phyloP scores from a whole-genome alignment of 352 stramenopile species.

The Hyphochytrium catenoides region DNA sequence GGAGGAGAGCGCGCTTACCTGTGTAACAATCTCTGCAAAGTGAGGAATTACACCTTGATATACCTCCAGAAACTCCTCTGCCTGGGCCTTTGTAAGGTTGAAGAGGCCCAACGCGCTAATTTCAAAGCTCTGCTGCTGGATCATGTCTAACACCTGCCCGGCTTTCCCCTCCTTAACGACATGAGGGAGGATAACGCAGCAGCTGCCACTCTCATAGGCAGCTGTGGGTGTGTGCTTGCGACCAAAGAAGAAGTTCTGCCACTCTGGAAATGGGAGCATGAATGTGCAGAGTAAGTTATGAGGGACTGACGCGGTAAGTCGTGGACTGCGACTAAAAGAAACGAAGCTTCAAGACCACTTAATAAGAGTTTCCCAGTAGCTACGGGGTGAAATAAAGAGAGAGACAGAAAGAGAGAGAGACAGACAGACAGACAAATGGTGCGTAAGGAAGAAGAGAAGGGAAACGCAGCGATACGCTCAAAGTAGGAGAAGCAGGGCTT shows the following conservation, averaged over 20 bases:
- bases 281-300: background rate
- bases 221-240: slow-evolving; percentile 17
- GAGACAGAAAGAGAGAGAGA: slow-evolving; percentile 8
- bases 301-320: background rate
- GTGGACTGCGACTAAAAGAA: background rate
- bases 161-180: slow-evolving; percentile 56
- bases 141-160: slow-evolving; percentile 53
- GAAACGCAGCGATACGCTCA: too few relatives aligned
- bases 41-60: slow-evolving; percentile 73
- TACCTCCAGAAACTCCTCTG: slow-evolving; percentile 71
- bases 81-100: slow-evolving; percentile 48
- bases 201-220: slow-evolving; percentile 63
- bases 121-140: slow-evolving; percentile 33
- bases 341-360: background rate
- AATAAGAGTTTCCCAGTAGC: slow-evolving; percentile 2
- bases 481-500: too few relatives aligned
- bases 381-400: slow-evolving; percentile 6
- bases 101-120: slow-evolving; percentile 71
- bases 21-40: slow-evolving; percentile 61
- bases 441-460: too few relatives aligned
- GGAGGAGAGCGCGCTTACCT: too few relatives aligned
- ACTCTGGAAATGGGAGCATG: slow-evolving; percentile 4
- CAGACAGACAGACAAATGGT: too few relatives aligned
- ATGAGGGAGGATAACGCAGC: slow-evolving; percentile 72
- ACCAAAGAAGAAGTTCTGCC: background rate